Evolutionary conservation across 140 eudicot genomes (phyloP), one percentile per base, ranked within the genome.

Genomic region (Cichorium intybus): DNA sequence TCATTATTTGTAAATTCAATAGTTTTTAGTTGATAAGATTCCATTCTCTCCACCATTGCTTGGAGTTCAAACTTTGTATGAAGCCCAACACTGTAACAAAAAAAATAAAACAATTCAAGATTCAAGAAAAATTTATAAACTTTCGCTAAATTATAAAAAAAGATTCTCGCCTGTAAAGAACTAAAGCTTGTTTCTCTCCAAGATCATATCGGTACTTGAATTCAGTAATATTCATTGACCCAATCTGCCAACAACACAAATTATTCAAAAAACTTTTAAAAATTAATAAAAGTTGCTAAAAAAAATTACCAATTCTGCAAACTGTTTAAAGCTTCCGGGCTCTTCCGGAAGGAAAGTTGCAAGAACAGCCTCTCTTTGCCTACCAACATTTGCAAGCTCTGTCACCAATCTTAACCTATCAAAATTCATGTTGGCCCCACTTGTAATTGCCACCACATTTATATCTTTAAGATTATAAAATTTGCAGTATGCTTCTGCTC

Each of bases 381-480:
- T 69, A 73, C 96, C 97, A 43, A 87, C 88, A 60, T 87, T 85
- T 21, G 97, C 96, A 63, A 90, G 95, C 60, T 90, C 97, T n/a
- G 97, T 90, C n/a, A 90, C 97, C 80, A 87, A 75, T 55, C 95
- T 76, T 75, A 90, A 69, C 64, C 94, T 77, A 82, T 84, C 93
- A 60, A 90, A 90, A 54, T 90, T 87, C 97, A 90, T 90, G 71
- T 90, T 90, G 41, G 96, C 97, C 65, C 97, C 97, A 73, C 97
- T 90, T 15, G 97, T 81, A n/a, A 90, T 68, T 29, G 85, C 97
- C 46, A 84, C 96, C n/a, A 90, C 83, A 57, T 84, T 90, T 57
- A 69, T 83, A 82, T 71, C 86, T 82, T 90, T 80, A 31, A 90
- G 73, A 28, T 81, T 83, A 78, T 90, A 90, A 56, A 56, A 87